Evolutionary conservation across 805 yeast genomes (phyloP).

Genomic region (Jamesozyma hellenica): DNA sequence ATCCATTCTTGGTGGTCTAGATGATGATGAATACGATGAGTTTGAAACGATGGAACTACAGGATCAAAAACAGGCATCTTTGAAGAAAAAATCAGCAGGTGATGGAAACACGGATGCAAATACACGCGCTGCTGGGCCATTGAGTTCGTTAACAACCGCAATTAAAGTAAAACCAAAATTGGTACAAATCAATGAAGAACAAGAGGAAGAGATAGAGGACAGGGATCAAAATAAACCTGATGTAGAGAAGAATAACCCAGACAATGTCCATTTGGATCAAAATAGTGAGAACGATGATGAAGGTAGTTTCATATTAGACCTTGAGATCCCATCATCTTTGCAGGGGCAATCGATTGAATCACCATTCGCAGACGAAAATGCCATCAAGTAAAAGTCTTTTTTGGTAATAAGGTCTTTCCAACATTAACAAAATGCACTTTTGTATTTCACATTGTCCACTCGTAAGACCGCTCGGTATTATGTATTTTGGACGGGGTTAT

Average conservation of each 20-base stretch:
- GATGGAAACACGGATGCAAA: background rate
- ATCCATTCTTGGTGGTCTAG: slow-evolving; percentile 35
- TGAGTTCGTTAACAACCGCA: slow-evolving; percentile 47
- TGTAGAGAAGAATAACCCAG: background rate
- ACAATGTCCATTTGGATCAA: background rate
- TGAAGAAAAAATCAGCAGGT: background rate
- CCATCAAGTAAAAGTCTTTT: too few relatives aligned
- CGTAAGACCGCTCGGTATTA: too few relatives aligned
- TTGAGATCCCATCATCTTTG: slow-evolving; percentile 15
- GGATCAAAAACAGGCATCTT: background rate
- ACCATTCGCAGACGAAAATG: too few relatives aligned
- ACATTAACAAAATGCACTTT: too few relatives aligned
- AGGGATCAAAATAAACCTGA: too few relatives aligned
- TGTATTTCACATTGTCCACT: too few relatives aligned
- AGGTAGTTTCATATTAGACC: slow-evolving; percentile 25
- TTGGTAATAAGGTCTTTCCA: too few relatives aligned
- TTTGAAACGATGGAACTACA: slow-evolving; percentile 25
- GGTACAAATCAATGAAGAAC: slow-evolving; percentile 31
- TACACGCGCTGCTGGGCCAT: too few relatives aligned
- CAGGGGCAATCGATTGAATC: too few relatives aligned
- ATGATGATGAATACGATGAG: slow-evolving; percentile 16
- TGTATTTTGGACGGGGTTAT: too few relatives aligned
- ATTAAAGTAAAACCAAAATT: slow-evolving; percentile 65
- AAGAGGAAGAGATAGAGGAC: slow-evolving; percentile 7
- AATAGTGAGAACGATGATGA: slow-evolving; percentile 7